phyloP scores from a whole-genome alignment of 306 rosid species.

The Pterocarpus macrocarpus region DNA sequence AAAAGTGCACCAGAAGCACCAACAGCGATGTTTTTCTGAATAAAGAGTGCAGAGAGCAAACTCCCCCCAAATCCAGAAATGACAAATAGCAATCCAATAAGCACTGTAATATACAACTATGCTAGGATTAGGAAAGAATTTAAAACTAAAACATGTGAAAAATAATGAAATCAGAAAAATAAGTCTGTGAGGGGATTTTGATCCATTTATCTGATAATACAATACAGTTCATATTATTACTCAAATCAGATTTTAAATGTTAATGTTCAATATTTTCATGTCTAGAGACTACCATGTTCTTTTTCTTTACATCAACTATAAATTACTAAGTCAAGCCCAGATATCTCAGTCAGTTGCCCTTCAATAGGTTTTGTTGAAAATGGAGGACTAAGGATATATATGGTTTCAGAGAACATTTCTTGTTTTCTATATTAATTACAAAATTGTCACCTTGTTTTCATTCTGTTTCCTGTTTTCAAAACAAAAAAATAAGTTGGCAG shows the following conservation, averaged over 20 bases:
- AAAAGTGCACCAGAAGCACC: constrained; percentile 94
- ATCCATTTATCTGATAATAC: neutral
- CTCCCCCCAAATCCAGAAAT: constrained; percentile 85
- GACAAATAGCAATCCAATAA: constrained; percentile 71
- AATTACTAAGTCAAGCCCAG: neutral
- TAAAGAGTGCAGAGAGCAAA: constrained; percentile 75
- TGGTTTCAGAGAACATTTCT: too few relatives aligned
- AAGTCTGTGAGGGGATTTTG: constrained; percentile 7
- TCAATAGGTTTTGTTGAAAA: neutral
- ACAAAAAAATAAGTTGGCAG: too few relatives aligned
- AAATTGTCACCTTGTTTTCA: too few relatives aligned
- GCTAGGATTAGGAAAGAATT: neutral
- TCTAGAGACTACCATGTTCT: neutral
- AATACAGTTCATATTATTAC: neutral
- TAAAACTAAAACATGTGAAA: neutral
- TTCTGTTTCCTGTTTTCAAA: too few relatives aligned
- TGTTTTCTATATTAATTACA: too few relatives aligned
- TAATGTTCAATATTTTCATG: neutral
- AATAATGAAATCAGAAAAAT: constrained; percentile 6
- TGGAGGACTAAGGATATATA: too few relatives aligned
- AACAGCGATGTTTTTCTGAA: constrained; percentile 70
- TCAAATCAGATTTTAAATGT: neutral
- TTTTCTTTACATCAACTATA: neutral
- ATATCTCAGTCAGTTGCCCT: neutral
- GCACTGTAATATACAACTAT: constrained; percentile 55